Percentiles rank a stretch among this genome's conserved stretches.
Evolutionary conservation across 2,329 filamentous ascomycete genomes (phyloP).

Genomic region (Hypoxylon sp.): DNA sequence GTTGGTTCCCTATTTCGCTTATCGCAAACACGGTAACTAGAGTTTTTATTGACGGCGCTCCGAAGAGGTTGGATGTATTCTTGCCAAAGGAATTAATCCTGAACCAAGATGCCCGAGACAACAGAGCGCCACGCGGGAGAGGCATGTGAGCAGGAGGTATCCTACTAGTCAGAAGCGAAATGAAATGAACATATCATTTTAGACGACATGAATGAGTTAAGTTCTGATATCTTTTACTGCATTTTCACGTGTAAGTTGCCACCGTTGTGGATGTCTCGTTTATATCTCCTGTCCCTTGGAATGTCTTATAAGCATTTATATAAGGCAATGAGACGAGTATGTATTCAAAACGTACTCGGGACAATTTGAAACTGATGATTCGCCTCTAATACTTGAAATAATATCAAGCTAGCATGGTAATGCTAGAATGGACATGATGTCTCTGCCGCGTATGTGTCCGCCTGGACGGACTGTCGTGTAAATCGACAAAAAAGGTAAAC

Average conservation of each 20-base stretch:
- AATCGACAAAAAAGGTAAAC: neutral
- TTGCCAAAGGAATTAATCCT: constrained; percentile 7
- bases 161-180: constrained; percentile 5
- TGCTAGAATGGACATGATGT: neutral
- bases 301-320: constrained; percentile 24
- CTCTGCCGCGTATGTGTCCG: neutral
- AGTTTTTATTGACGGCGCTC: neutral
- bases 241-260: constrained; percentile 7
- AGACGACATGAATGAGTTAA: neutral
- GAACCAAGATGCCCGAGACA: constrained; percentile 17
- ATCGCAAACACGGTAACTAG: constrained; percentile 1
- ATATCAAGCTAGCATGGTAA: constrained; percentile 9
- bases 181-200: neutral
- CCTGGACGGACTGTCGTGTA: neutral
- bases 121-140: constrained; percentile 6
- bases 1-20: neutral
- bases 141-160: neutral
- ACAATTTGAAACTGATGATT: constrained; percentile 11
- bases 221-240: neutral
- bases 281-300: constrained; percentile 20
- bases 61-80: neutral
- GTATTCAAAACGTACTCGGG: neutral
- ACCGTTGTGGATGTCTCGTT: constrained; percentile 19
- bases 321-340: constrained; percentile 24
- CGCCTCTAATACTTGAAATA: constrained; percentile 3